These are phyloP conservation scores for Ceratobasidium papillatum DNA, from an alignment of 1,284 basidiomycete species.

Conservation along the genomic window DNA sequence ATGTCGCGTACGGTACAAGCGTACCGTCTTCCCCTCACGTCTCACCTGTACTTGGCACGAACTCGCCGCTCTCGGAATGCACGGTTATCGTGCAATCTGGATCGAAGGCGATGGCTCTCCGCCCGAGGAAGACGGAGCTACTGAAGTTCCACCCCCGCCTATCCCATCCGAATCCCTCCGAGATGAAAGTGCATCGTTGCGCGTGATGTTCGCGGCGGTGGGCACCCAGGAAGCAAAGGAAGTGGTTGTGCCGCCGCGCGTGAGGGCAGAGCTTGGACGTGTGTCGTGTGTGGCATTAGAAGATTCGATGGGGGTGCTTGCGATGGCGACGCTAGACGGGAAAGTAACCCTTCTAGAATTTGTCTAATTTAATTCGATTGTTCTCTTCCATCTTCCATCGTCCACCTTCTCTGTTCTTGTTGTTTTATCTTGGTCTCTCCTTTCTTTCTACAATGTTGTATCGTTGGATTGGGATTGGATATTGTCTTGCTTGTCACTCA, in stretches of 20 bases:
- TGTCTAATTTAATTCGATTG: not conserved
- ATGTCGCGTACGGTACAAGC: constrained; percentile 38
- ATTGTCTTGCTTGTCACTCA: constrained; percentile 7
- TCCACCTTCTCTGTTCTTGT: not conserved
- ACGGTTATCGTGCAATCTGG: constrained; percentile 33
- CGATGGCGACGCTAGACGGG: constrained; percentile 31
- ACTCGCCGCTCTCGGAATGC: constrained; percentile 30
- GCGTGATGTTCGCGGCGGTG: constrained; percentile 30
- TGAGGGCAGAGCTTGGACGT: constrained; percentile 4
- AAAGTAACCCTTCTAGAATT: constrained; percentile 36
- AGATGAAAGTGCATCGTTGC: constrained; percentile 31
- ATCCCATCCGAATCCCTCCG: constrained; percentile 15
- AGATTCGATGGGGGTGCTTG: constrained; percentile 28
- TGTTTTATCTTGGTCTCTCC: not conserved
- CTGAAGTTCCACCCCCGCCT: constrained; percentile 2
- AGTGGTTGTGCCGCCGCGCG: not conserved
- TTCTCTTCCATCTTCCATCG: not conserved
- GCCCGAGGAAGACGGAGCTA: constrained; percentile 17
- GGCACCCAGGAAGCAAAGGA: not conserved
- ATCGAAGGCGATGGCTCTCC: constrained; percentile 40
- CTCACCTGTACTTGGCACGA: constrained; percentile 37
- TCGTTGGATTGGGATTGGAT: constrained; percentile 14
- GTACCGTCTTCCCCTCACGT: constrained; percentile 35
- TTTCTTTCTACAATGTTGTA: constrained; percentile 7
- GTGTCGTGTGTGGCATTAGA: constrained; percentile 38